These are phyloP conservation scores for Suillus plorans DNA, from an alignment of 768 basidiomycete genomes.

Conservation along the genomic window DNA sequence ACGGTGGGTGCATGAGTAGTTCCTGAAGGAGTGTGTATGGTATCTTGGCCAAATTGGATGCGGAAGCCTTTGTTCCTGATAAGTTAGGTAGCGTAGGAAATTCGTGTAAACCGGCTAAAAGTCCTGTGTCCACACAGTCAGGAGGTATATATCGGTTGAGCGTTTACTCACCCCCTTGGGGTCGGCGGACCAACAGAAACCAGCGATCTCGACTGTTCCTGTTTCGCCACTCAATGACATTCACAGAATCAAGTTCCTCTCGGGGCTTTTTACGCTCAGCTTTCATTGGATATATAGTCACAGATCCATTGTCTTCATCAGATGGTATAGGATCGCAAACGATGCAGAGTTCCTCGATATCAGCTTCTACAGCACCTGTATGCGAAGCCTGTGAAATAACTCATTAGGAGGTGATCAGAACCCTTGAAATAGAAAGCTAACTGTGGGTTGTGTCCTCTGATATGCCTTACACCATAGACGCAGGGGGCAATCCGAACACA, in stretches of 20 bases:
- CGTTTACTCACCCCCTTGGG: constrained; percentile 64
- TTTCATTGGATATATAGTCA: constrained; percentile 88
- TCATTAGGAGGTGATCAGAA: neutral
- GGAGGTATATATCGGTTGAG: constrained; percentile 4
- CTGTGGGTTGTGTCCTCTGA: constrained; percentile 16
- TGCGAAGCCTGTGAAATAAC: neutral
- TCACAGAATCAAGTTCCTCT: constrained; percentile 83
- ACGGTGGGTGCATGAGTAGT: constrained; percentile 36
- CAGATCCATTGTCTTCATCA: constrained; percentile 30
- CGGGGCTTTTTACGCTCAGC: constrained; percentile 77
- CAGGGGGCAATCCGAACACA: constrained; percentile 73
- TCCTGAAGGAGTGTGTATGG: constrained; percentile 38
- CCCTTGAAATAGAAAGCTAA: constrained; percentile 6
- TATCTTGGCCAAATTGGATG: constrained; percentile 31
- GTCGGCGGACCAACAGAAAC: constrained; percentile 80
- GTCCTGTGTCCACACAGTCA: constrained; percentile 48
- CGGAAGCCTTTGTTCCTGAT: constrained; percentile 37
- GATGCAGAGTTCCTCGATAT: constrained; percentile 78
- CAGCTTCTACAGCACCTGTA: constrained; percentile 31
- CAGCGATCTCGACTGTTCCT: constrained; percentile 42
- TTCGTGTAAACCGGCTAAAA: constrained; percentile 87
- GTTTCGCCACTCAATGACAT: constrained; percentile 77
- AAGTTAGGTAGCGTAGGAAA: constrained; percentile 72
- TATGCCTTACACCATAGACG: constrained; percentile 69
- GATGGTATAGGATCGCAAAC: constrained; percentile 60